A percentile compares a stretch with the other conserved stretches of the same genome.
Conservation (phyloP, 257 asterid species). For the Solanum ahanhuiri region DNA sequence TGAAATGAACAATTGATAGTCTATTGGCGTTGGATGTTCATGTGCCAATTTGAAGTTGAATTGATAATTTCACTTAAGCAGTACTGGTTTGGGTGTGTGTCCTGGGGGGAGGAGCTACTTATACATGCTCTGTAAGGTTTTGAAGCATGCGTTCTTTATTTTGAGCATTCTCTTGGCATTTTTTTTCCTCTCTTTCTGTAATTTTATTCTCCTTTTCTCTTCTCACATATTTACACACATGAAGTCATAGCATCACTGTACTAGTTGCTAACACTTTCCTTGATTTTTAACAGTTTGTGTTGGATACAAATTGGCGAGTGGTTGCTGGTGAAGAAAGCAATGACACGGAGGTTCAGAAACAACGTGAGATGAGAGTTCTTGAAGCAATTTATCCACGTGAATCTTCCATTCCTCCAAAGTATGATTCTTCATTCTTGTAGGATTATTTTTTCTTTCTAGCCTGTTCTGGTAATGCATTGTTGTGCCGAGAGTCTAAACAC, state of each 20-base stretch:
- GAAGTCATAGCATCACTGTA: background rate
- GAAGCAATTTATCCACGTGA: conserved; percentile 96
- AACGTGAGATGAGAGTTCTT: conserved; percentile 66
- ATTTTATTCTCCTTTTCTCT: background rate
- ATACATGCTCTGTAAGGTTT: background rate
- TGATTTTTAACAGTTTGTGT: conserved; percentile 34
- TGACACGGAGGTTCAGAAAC: conserved; percentile 48
- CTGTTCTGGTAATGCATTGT: background rate
- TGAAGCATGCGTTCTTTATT: background rate
- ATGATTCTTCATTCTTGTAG: conserved; percentile 4
- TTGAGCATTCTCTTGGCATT: background rate
- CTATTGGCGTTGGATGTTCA: background rate
- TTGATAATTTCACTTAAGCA: background rate
- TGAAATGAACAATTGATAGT: background rate
- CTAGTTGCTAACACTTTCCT: background rate
- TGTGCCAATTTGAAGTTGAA: background rate
- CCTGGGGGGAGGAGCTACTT: background rate
- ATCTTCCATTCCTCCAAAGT: conserved; percentile 88
- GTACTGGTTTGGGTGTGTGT: background rate
- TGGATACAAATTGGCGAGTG: conserved; percentile 50
- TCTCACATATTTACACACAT: background rate
- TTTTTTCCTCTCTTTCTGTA: background rate
- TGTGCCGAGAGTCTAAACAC: background rate
- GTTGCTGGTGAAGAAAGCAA: conserved; percentile 85
- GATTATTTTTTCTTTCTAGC: background rate